Conservation (phyloP, 768 basidiomycete genomes). For the Tulasnella sp. region DNA sequence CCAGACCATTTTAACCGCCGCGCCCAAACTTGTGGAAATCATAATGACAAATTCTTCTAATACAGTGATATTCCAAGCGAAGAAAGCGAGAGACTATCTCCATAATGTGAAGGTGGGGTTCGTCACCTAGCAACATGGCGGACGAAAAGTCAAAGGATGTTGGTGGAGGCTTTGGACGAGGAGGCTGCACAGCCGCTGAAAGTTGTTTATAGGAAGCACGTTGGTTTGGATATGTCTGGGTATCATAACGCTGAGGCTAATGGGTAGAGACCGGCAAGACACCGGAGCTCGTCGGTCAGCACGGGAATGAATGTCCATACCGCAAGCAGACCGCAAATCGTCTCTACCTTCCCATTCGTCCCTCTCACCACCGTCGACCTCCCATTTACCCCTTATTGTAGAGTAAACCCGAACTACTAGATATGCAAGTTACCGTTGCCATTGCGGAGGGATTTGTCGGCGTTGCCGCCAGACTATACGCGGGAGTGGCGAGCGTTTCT, state of each 20-base stretch:
- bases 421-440: background rate
- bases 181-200: too few relatives aligned
- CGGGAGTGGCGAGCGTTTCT: conserved; percentile 95
- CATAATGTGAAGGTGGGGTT: too few relatives aligned
- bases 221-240: conserved; percentile 17
- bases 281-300: background rate
- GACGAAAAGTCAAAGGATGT: too few relatives aligned
- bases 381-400: background rate
- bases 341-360: background rate
- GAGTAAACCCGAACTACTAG: conserved; percentile 1
- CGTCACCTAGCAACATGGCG: too few relatives aligned
- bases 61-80: too few relatives aligned
- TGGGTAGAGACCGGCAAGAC: background rate
- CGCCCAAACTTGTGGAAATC: too few relatives aligned
- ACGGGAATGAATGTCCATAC: background rate
- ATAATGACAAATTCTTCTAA: too few relatives aligned
- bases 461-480: conserved; percentile 51
- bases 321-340: background rate
- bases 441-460: conserved; percentile 19
- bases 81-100: too few relatives aligned
- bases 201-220: too few relatives aligned
- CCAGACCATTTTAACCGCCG: too few relatives aligned
- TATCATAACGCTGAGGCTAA: background rate
- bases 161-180: too few relatives aligned
- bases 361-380: background rate